Evolutionary conservation across 306 rosid species (phyloP).

Genomic region (Vigna hirtella): DNA sequence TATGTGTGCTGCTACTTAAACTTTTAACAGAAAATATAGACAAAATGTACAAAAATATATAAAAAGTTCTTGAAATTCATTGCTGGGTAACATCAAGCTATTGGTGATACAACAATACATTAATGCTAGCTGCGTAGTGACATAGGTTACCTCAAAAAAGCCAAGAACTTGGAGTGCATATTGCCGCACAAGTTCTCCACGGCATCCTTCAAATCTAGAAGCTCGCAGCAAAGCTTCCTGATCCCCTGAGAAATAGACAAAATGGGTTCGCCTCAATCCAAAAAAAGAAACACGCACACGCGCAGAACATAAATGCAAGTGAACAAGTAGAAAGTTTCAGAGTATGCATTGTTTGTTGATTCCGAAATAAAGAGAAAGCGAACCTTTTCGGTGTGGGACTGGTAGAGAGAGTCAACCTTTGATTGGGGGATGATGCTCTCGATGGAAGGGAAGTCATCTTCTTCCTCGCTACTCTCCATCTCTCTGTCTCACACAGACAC

Average conservation of each 20-base stretch:
- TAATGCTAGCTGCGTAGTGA: constrained; percentile 1
- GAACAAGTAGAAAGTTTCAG: constrained; percentile 20
- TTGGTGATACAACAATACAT: constrained; percentile 2
- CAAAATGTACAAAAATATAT: background rate
- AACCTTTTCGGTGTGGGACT: constrained; percentile 95
- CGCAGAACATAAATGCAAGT: background rate
- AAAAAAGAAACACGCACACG: background rate
- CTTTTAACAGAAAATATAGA: constrained; percentile 24
- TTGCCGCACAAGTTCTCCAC: constrained; percentile 96
- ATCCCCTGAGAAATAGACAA: constrained; percentile 70
- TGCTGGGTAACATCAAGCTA: constrained; percentile 20
- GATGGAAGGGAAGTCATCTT: constrained; percentile 88
- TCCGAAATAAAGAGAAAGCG: constrained; percentile 23
- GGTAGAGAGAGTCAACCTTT: constrained; percentile 87
- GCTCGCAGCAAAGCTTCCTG: constrained; percentile 94
- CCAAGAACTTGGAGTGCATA: constrained; percentile 87
- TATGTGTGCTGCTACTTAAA: background rate
- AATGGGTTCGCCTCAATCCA: constrained; percentile 30
- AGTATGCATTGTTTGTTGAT: background rate
- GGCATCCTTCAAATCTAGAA: constrained; percentile 89
- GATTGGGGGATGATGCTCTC: constrained; percentile 93
- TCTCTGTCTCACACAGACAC: background rate
- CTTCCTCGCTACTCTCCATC: constrained; percentile 98
- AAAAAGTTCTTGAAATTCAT: constrained; percentile 24
- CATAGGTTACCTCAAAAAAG: constrained; percentile 79